Percentiles rank a stretch among this genome's conserved stretches.
These are phyloP conservation scores for Mediolabrus comicus DNA, from an alignment of 108 stramenopile species.

Conservation along the genomic window DNA sequence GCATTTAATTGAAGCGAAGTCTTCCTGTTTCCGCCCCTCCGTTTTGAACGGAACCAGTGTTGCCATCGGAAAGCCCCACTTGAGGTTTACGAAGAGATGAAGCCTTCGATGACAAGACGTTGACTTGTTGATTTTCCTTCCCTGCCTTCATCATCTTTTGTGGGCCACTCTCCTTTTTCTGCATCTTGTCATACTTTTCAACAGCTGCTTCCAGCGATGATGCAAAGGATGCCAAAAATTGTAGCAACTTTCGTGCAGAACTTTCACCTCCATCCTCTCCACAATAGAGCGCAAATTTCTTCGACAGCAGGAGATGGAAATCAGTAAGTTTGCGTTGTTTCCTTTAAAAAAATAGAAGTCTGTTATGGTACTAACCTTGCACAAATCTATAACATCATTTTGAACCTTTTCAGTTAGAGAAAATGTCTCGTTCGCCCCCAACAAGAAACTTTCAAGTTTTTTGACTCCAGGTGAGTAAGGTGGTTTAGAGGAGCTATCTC, in stretches of 20 bases:
- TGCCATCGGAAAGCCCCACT: slow-evolving; percentile 18
- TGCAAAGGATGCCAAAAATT: slow-evolving; percentile 71
- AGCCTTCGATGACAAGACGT: slow-evolving; percentile 5
- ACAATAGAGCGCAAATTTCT: slow-evolving; percentile 69
- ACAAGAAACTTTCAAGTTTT: slow-evolving; percentile 61
- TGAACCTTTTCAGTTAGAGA: slow-evolving; percentile 46
- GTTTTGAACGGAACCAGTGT: too few species aligned
- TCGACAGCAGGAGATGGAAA: not conserved
- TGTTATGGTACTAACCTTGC: slow-evolving; percentile 45
- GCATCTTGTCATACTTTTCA: slow-evolving; percentile 66
- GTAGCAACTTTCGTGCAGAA: slow-evolving; percentile 51
- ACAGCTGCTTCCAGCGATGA: slow-evolving; percentile 60
- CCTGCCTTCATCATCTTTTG: slow-evolving; percentile 35
- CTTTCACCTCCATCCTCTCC: slow-evolving; percentile 77
- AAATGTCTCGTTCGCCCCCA: slow-evolving; percentile 44
- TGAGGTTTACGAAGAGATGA: slow-evolving; percentile 27
- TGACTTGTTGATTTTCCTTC: slow-evolving; percentile 18
- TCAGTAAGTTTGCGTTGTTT: not conserved
- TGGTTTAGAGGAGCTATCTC: slow-evolving; percentile 1
- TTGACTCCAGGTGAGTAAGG: slow-evolving; percentile 49
- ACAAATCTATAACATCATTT: slow-evolving; percentile 58
- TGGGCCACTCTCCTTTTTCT: slow-evolving; percentile 32
- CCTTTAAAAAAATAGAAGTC: not conserved
- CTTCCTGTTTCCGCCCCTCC: too few species aligned
- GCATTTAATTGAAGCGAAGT: too few species aligned